Evolutionary conservation across 352 stramenopile genomes (phyloP).

Genomic region (Globisporangium camurandrum): DNA sequence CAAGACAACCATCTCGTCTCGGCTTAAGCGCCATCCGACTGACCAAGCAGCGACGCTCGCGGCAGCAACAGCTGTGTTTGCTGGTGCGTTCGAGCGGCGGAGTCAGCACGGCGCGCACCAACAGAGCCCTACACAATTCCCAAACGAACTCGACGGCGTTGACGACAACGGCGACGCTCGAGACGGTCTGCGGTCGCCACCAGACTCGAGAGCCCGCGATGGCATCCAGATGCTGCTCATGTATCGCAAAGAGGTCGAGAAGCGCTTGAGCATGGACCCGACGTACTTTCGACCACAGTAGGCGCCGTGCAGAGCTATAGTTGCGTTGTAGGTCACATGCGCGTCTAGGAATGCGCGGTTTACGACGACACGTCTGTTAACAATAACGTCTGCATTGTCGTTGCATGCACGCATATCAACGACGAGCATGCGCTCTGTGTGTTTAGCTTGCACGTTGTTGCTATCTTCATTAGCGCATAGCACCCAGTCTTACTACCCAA

Average conservation of each 20-base stretch:
- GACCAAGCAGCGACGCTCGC: slow-evolving; percentile 7
- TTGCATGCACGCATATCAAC: no score
- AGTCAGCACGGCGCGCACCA: background rate
- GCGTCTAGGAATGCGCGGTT: no score
- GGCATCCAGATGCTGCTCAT: slow-evolving; percentile 53
- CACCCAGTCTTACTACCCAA: slow-evolving; percentile 17
- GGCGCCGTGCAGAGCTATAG: no score
- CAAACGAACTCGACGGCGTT: no score
- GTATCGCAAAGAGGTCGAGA: slow-evolving; percentile 59
- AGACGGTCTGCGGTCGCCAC: background rate
- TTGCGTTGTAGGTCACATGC: no score
- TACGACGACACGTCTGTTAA: no score
- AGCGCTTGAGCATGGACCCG: slow-evolving; percentile 28
- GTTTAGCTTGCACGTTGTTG: background rate
- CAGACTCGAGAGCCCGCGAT: slow-evolving; percentile 31
- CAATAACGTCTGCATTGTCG: no score
- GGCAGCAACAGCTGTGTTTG: slow-evolving; percentile 9
- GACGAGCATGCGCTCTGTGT: no score
- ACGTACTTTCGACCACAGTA: slow-evolving; percentile 12
- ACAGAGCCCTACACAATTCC: background rate
- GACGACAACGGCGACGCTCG: background rate
- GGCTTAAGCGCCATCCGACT: slow-evolving; percentile 21
- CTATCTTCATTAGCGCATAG: background rate
- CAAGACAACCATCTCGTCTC: slow-evolving; percentile 51
- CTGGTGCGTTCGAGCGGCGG: slow-evolving; percentile 5